Evolutionary conservation across 1,284 basidiomycete species (phyloP).

Genomic region (Fomitopsis palustris): DNA sequence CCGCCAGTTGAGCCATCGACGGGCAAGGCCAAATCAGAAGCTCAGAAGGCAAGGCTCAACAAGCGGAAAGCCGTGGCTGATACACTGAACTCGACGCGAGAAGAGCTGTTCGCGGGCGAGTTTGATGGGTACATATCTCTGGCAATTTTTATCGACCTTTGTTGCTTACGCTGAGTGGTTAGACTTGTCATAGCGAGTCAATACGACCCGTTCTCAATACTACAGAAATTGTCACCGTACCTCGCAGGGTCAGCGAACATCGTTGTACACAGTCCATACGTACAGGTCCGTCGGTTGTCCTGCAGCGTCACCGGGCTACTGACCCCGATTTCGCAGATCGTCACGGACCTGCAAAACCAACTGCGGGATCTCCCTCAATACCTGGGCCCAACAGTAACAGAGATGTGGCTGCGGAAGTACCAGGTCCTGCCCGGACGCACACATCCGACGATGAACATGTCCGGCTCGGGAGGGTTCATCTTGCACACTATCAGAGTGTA

Average conservation of each 20-base stretch:
- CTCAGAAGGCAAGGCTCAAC: slow-evolving; percentile 63
- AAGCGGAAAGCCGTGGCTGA: slow-evolving; percentile 69
- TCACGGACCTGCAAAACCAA: slow-evolving; percentile 76
- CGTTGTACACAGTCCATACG: slow-evolving; percentile 82
- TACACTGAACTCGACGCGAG: slow-evolving; percentile 58
- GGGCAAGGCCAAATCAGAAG: slow-evolving; percentile 56
- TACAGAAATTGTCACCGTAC: slow-evolving; percentile 73
- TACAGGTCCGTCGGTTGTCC: slow-evolving; percentile 49
- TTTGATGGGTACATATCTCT: slow-evolving; percentile 71
- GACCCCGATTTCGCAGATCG: slow-evolving; percentile 38
- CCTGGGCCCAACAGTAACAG: slow-evolving; percentile 79
- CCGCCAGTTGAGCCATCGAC: slow-evolving; percentile 53
- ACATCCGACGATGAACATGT: slow-evolving; percentile 93
- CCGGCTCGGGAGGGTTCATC: slow-evolving; percentile 87
- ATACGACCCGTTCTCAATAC: slow-evolving; percentile 84
- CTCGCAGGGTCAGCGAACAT: slow-evolving; percentile 85
- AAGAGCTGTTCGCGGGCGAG: slow-evolving; percentile 83
- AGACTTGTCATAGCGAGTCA: slow-evolving; percentile 83
- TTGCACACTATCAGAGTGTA: slow-evolving; percentile 86
- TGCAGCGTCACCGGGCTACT: neutral
- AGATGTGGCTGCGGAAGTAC: slow-evolving; percentile 89
- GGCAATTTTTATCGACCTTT: neutral
- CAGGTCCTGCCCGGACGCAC: slow-evolving; percentile 94
- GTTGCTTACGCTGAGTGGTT: neutral
- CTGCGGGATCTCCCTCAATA: slow-evolving; percentile 68